These are phyloP conservation scores for Colletotrichum karsti DNA, from an alignment of 2,329 filamentous ascomycete genomes.

Conservation along the genomic window DNA sequence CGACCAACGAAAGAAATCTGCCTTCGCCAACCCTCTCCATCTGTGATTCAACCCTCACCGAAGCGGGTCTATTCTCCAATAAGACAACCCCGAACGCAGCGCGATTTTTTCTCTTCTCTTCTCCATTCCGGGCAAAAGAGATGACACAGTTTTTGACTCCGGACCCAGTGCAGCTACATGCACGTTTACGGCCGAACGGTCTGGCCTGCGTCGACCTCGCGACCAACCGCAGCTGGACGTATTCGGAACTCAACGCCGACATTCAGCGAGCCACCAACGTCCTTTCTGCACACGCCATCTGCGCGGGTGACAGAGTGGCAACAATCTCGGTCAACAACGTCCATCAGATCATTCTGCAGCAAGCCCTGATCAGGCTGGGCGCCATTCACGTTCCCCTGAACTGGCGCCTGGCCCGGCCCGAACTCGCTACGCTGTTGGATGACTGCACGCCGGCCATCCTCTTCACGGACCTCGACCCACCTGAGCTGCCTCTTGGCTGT, in stretches of 20 bases:
- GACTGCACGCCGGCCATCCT: conserved; percentile 13
- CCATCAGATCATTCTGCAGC: conserved; percentile 25
- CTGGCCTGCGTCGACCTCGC: conserved; percentile 26
- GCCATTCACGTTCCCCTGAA: conserved; percentile 23
- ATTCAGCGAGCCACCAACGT: conserved; percentile 15
- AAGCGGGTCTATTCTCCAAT: neutral
- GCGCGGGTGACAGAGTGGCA: conserved; percentile 19
- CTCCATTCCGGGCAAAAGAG: neutral
- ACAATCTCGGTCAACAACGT: conserved; percentile 16
- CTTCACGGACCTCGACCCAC: conserved; percentile 14
- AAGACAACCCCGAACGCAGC: neutral
- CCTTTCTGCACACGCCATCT: neutral
- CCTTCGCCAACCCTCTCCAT: neutral
- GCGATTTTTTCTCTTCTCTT: neutral
- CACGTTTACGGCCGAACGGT: conserved; percentile 22
- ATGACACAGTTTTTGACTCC: neutral
- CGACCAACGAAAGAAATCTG: neutral
- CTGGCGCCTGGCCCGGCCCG: conserved; percentile 24
- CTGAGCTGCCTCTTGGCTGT: conserved; percentile 5
- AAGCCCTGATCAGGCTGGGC: conserved; percentile 17
- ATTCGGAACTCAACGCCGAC: conserved; percentile 26
- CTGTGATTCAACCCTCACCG: neutral
- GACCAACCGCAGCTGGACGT: conserved; percentile 24
- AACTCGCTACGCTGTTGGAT: conserved; percentile 12
- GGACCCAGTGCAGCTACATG: conserved; percentile 23